Evolutionary conservation across 768 basidiomycete species (phyloP), one percentile per base, ranked within the genome.

Genomic region (Boletus vinaceobasis): DNA sequence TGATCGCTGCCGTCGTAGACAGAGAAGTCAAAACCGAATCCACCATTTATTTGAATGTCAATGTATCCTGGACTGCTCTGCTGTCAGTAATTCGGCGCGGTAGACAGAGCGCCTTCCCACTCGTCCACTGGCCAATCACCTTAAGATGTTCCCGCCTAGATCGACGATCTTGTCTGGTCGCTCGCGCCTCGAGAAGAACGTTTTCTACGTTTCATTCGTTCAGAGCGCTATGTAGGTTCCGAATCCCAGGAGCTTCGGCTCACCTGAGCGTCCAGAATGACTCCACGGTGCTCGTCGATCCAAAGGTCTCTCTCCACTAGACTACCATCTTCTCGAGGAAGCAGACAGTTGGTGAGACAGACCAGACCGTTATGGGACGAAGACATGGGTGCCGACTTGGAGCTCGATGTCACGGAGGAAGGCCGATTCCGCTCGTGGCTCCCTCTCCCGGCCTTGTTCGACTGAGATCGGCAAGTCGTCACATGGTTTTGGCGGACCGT

Each of bases 41-140:
- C 93, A 35, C 93, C 93, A 59, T 96, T 95, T 57, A 96, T 86
- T 64, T 96, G 93, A 17, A 88, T 83, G 71, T 95, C 93, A 47
- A 95, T 79, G 63, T 87, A 81, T 14, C 93, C 93, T 3, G 93
- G 93, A 67, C 90, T 92, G 52, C 43, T 29, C 27, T 21, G 17
- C 23, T 45, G 38, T 63, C 9, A 65, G 61, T 43, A 13, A 55
- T 33, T 49, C 23, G 55, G 21, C 29, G 36, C 45, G 7, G 13
- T 4, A 26, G 26, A 15, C 3, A 14, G 26, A 9, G 29, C 11
- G 19, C 33, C n/a, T 13, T 23, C 17, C n/a, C 35, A n/a, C 21
- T 56, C 27, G 35, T 36, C 27, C 32, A 4, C 29, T 37, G 32
- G 36, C 23, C 15, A 60, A 69, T 53, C 65, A 81, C 84, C 88